Evolutionary conservation across 129 eudicot genomes (phyloP).

Genomic region (Cynara cardunculus): DNA sequence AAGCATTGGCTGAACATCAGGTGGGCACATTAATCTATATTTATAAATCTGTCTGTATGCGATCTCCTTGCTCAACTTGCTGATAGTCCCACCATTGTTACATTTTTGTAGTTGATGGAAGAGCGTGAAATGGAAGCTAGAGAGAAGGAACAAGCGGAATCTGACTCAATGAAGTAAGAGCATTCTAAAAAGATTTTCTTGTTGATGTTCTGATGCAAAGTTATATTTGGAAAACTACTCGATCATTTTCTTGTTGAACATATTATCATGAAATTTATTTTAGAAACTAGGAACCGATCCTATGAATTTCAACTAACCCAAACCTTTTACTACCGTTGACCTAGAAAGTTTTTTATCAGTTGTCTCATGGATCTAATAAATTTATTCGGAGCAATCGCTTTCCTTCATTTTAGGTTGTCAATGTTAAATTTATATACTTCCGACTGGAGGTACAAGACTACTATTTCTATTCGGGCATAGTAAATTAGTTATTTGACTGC

Average conservation of each 20-base stretch:
- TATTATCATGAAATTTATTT: background rate
- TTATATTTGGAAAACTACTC: background rate
- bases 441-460: too few species aligned
- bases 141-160: constrained; percentile 71
- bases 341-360: too few species aligned
- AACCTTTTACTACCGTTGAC: too few species aligned
- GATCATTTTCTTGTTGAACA: background rate
- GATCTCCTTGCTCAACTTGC: background rate
- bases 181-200: background rate
- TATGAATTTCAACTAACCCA: too few species aligned
- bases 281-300: too few species aligned
- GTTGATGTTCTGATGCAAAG: background rate
- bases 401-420: too few species aligned
- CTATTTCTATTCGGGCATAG: too few species aligned
- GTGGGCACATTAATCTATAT: constrained; percentile 31
- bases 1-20: constrained; percentile 87
- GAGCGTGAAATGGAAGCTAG: constrained; percentile 86
- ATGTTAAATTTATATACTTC: too few species aligned
- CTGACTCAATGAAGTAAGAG: constrained; percentile 55
- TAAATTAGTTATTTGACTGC: too few species aligned
- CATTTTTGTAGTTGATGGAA: constrained; percentile 60
- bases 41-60: background rate
- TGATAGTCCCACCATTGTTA: background rate
- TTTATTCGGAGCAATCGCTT: too few species aligned
- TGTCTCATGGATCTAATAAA: too few species aligned